phyloP scores from a whole-genome alignment of 148 eudicot species.

The Diospyros kaki region DNA sequence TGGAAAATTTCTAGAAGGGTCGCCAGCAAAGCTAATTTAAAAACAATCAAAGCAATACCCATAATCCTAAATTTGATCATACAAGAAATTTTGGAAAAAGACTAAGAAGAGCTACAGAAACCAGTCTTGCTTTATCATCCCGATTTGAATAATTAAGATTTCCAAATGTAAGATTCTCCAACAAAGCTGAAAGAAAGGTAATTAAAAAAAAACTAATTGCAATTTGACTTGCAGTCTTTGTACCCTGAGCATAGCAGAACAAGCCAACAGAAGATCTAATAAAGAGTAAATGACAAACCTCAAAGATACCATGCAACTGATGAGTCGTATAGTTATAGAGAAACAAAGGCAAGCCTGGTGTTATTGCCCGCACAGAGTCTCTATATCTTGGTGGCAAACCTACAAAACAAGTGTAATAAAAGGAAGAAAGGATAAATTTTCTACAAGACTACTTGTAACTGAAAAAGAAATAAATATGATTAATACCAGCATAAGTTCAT shows the following conservation, averaged over 20 bases:
- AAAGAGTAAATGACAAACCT: slow-evolving; percentile 43
- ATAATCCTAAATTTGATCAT: background rate
- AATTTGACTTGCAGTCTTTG: background rate
- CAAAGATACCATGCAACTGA: slow-evolving; percentile 96
- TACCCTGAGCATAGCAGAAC: background rate
- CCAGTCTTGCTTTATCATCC: background rate
- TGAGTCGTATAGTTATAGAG: slow-evolving; percentile 98
- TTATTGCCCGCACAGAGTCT: slow-evolving; percentile 96
- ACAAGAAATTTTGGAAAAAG: background rate
- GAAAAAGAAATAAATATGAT: background rate
- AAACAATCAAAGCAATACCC: background rate
- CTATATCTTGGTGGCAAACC: slow-evolving; percentile 98
- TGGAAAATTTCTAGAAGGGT: background rate
- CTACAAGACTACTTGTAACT: background rate
- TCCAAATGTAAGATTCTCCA: background rate
- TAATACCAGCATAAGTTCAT: background rate
- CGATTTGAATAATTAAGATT: background rate
- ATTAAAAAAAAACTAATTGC: background rate
- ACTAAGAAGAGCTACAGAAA: background rate
- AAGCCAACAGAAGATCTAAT: background rate
- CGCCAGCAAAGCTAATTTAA: background rate
- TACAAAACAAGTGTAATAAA: slow-evolving; percentile 29
- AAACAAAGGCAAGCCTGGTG: slow-evolving; percentile 96
- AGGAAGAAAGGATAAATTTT: slow-evolving; percentile 8
- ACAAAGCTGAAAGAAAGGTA: background rate